phyloP scores from a whole-genome alignment of 106 monocot species.

The Phalaenopsis equestris region DNA sequence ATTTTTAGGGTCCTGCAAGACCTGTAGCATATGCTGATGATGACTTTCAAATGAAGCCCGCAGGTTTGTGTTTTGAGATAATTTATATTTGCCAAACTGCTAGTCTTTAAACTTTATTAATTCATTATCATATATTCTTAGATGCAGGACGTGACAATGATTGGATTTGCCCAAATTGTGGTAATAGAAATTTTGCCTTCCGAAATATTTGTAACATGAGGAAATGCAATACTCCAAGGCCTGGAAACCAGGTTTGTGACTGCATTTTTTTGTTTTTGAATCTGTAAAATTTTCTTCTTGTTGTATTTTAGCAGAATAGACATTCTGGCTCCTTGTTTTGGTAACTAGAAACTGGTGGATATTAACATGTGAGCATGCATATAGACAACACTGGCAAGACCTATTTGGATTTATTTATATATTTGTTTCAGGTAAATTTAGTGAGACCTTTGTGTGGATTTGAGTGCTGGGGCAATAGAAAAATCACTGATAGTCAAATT shows the following conservation, averaged over 20 bases:
- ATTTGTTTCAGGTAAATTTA: too few relatives aligned
- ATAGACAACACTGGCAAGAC: too few relatives aligned
- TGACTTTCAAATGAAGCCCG: slow-evolving; percentile 51
- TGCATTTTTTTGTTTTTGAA: background rate
- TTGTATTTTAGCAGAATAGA: background rate
- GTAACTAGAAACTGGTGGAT: background rate
- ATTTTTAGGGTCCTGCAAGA: slow-evolving; percentile 43
- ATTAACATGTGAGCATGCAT: background rate
- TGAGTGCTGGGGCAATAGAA: background rate
- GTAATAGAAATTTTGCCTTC: slow-evolving; percentile 76
- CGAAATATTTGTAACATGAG: slow-evolving; percentile 91
- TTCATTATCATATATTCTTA: slow-evolving; percentile 3
- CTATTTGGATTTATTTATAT: too few relatives aligned
- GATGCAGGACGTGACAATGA: slow-evolving; percentile 66
- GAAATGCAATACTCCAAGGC: slow-evolving; percentile 87
- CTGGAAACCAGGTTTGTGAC: slow-evolving; percentile 56
- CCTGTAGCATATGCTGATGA: slow-evolving; percentile 58
- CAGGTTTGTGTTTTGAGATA: slow-evolving; percentile 34
- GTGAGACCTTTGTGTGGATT: background rate
- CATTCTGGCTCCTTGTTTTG: background rate
- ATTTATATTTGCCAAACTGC: background rate
- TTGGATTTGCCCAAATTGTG: slow-evolving; percentile 87
- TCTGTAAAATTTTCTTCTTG: background rate
- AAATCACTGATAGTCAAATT: background rate
- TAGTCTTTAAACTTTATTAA: background rate